Evolutionary conservation across 306 rosid species (phyloP), one percentile per base, ranked within the genome.

Genomic region (Geum urbanum): DNA sequence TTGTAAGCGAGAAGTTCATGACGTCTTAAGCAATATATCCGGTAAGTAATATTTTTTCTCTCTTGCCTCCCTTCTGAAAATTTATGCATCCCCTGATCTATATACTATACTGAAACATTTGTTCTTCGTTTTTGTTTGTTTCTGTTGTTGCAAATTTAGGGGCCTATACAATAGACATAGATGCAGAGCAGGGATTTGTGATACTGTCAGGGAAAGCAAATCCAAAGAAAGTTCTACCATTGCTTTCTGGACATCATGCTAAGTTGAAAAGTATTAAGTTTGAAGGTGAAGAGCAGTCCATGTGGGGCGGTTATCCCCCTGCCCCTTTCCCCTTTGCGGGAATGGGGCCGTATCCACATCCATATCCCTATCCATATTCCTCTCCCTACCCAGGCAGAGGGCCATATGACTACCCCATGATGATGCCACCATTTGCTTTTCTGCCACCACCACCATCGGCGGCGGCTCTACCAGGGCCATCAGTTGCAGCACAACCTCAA

Each of bases 191-290:
- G 69, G 79, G 74, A 47, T 72, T 56, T 14, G 76, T 85, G 51
- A 80, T 57, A 80, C 69, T 82, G 45, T 65, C 48, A 0, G 85
- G 85, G 2, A 82, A 63, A 72, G 85, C 77, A 54, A 82, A 78
- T 62, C 83, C 85, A 70, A 73, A 13, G 12, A 67, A 53, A 37
- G 10, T 86, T 63, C 65, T 80, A 15, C 69, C 62, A 43, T 66
- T 67, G 24, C 74, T 83, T 43, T 79, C 71, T 7, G 77, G 84
- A 61, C 76, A 41, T 64, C 86, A 83, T 83, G 84, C 76, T 11
- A 71, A 80, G 63, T 32, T 86, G 10, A 71, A 73, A 56, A 73
- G 71, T 47, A 9, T 69, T 4, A 78, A 60, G 47, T 80, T 84
- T 67, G 82, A 84, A 6, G 87, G 86, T 73, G 84, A 82, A 45